These are phyloP conservation scores for Lodderomyces oxycetoniae DNA, from an alignment of 1,139 yeast genomes.

Conservation along the genomic window DNA sequence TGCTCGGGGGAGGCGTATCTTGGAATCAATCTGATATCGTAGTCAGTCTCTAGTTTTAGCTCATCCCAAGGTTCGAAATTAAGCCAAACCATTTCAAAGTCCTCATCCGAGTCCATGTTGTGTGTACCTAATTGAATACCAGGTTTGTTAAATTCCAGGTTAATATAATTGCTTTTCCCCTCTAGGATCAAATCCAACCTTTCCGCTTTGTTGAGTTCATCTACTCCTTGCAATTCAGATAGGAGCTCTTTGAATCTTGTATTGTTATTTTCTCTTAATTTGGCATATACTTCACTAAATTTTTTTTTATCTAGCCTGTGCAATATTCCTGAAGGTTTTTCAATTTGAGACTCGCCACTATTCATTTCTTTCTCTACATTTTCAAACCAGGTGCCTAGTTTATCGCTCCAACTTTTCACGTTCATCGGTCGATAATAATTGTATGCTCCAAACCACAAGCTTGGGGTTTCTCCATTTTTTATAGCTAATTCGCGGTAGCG, in stretches of 20 bases:
- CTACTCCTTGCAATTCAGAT: constrained; percentile 25
- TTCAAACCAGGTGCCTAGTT: constrained; percentile 29
- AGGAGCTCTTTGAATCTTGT: constrained; percentile 21
- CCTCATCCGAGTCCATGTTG: constrained; percentile 35
- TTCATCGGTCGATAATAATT: constrained; percentile 49
- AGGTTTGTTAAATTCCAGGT: constrained; percentile 29
- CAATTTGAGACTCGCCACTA: not conserved
- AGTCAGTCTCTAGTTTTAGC: constrained; percentile 41
- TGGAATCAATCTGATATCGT: constrained; percentile 44
- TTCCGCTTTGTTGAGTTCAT: constrained; percentile 35
- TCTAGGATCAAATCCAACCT: constrained; percentile 36
- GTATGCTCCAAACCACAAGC: constrained; percentile 59
- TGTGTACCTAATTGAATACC: constrained; percentile 37
- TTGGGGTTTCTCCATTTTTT: constrained; percentile 39
- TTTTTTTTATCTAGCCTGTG: constrained; percentile 16
- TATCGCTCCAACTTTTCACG: constrained; percentile 42
- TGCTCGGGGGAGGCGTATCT: constrained; percentile 9
- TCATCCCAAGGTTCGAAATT: constrained; percentile 53
- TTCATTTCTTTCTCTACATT: constrained; percentile 15
- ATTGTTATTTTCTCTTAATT: constrained; percentile 22
- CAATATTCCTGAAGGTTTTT: constrained; percentile 7
- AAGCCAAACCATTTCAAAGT: constrained; percentile 43
- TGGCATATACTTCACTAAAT: constrained; percentile 25
- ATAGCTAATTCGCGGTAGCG: constrained; percentile 43
- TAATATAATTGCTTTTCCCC: constrained; percentile 25